Percentiles rank a stretch among this genome's conserved stretches.
phyloP scores from a whole-genome alignment of 2,329 filamentous ascomycete species.

The Didymella lethalis region DNA sequence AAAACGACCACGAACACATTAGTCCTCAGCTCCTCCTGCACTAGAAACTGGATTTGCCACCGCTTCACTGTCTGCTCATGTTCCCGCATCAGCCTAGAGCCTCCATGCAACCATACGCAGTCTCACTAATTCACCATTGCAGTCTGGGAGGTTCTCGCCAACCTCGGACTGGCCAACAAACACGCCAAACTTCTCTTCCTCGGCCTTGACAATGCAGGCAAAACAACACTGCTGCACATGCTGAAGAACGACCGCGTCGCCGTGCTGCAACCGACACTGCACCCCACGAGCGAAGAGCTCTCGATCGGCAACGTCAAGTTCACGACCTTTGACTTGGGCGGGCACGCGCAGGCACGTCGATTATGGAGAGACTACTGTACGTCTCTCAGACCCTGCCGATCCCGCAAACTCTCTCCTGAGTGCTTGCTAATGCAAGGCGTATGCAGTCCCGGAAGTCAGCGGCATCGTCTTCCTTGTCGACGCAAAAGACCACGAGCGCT shows the following conservation, averaged over 20 bases:
- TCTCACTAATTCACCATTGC: not conserved
- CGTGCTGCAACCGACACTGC: constrained; percentile 64
- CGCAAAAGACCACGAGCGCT: constrained; percentile 94
- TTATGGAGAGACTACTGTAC: constrained; percentile 53
- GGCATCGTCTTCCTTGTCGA: constrained; percentile 98
- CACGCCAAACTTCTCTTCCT: constrained; percentile 77
- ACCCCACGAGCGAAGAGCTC: constrained; percentile 70
- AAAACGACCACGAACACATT: not conserved
- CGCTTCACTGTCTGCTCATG: not conserved
- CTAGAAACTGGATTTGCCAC: not conserved
- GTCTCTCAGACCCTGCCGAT: not conserved
- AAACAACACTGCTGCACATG: constrained; percentile 96
- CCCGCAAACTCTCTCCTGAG: not conserved
- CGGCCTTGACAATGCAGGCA: constrained; percentile 91
- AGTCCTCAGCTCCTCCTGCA: not conserved
- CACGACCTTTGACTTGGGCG: constrained; percentile 81
- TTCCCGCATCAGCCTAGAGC: not conserved
- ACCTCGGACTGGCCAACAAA: constrained; percentile 89
- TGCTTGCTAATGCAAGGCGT: not conserved
- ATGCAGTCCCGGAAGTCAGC: constrained; percentile 49
- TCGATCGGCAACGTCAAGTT: constrained; percentile 72
- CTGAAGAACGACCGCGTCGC: constrained; percentile 90
- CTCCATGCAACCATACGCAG: not conserved
- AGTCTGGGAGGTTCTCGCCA: constrained; percentile 91
- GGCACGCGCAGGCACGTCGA: constrained; percentile 52